Base-by-base conservation (phyloP, 805 yeast species). In the Candida khao-thaluensis region DNA sequence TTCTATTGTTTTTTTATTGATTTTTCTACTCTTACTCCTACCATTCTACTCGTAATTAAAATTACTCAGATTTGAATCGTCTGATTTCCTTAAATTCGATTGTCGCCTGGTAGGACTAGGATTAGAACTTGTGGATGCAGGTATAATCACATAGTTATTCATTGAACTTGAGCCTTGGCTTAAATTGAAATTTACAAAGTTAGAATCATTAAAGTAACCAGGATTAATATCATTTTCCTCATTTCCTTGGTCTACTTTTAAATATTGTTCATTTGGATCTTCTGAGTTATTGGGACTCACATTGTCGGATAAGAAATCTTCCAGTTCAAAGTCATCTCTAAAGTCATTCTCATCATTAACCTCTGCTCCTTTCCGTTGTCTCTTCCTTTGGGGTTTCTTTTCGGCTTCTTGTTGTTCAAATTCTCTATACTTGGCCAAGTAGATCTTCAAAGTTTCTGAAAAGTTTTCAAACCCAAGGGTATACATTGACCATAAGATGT, bases 391-490 rank as follows among this genome's bases (percentile, higher is more conserved):
- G 2, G 50, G 50, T 12, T 32, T 34, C 18, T 36, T 42, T n/a
- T 40, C 49, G 14, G 47, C 51, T 25, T 44, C 47, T 28, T 17
- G 33, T 21, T 47, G 51, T 20, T 47, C 51, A 29, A 30, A 35
- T 17, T 44, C 45, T 46, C 61, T 38, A 33, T 54, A 57, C 29
- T 57, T 57, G 15, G 60, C 59, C n/a, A 57, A 52, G 52, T 83
- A 84, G 21, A 85, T 85, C 56, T 82, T 82, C 43, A 85, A 63
- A 2, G 82, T 80, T 54, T 83, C 91, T 1, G 90, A 85, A 53
- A 84, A 85, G 53, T 83, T 82, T 54, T 85, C 93, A 53, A 85
- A 84, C 3, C 93, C 93, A 25, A 85, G 60, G 2, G 80, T 73
- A 44, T 79, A 72, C 74, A 85, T 64, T 2, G 89, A 72, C 60